phyloP scores from a whole-genome alignment of 352 stramenopile species.

The Phytophthora podocarpi region DNA sequence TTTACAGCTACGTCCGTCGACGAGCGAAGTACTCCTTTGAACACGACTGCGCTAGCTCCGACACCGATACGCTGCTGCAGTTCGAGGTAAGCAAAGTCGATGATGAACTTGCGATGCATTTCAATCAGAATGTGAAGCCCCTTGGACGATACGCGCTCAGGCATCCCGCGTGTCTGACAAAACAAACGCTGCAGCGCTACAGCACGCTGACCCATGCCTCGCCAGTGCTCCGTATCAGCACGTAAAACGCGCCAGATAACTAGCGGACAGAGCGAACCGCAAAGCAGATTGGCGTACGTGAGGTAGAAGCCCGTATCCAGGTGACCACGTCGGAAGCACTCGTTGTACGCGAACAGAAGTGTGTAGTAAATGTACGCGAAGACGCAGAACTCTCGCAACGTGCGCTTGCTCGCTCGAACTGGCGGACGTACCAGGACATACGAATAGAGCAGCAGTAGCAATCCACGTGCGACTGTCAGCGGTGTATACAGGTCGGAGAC shows the following conservation, averaged over 20 bases:
- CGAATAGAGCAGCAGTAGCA: conserved; percentile 53
- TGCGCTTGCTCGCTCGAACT: conserved; percentile 52
- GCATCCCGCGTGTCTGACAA: conserved; percentile 49
- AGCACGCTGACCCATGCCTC: conserved; percentile 55
- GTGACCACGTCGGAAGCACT: conserved; percentile 52
- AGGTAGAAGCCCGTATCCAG: conserved; percentile 63
- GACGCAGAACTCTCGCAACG: conserved; percentile 53
- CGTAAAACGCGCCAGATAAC: conserved; percentile 66
- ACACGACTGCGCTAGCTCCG: conserved; percentile 54
- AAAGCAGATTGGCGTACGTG: conserved; percentile 65
- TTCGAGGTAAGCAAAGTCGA: conserved; percentile 71
- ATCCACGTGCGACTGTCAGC: conserved; percentile 38
- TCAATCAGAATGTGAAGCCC: conserved; percentile 71
- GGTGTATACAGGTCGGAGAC: conserved; percentile 40
- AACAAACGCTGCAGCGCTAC: conserved; percentile 49
- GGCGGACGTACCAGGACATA: conserved; percentile 58
- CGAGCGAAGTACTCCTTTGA: conserved; percentile 53
- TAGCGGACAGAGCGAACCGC: conserved; percentile 53
- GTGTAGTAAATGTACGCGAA: conserved; percentile 62
- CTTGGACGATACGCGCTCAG: conserved; percentile 57
- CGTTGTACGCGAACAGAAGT: conserved; percentile 56
- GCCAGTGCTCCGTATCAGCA: conserved; percentile 67
- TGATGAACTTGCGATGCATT: conserved; percentile 78
- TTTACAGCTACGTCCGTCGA: conserved; percentile 65
- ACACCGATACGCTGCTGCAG: conserved; percentile 58